phyloP scores from a whole-genome alignment of 495 filamentous ascomycete species.

The Daldinia bambusicola region DNA sequence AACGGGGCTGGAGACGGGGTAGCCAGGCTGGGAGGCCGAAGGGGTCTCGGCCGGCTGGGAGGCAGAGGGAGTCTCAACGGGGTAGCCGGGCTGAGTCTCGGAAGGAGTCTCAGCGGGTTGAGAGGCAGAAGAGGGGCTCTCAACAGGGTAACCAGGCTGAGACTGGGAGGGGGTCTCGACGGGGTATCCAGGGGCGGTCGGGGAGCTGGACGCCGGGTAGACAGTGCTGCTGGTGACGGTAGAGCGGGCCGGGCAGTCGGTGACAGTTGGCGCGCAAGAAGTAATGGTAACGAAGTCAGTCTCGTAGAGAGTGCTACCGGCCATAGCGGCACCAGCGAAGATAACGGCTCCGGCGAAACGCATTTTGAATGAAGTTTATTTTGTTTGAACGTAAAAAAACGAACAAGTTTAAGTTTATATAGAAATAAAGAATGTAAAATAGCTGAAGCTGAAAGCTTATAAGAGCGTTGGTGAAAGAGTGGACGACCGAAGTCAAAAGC shows the following conservation, averaged over 20 bases:
- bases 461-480: conserved; percentile 61
- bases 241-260: conserved; percentile 62
- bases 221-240: conserved; percentile 55
- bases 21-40: conserved; percentile 22
- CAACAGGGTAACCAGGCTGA: background rate
- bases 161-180: background rate
- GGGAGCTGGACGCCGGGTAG: conserved; percentile 53
- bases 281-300: conserved; percentile 68
- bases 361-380: conserved; percentile 61
- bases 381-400: conserved; percentile 53
- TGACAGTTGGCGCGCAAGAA: conserved; percentile 60
- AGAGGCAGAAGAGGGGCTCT: background rate
- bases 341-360: conserved; percentile 61
- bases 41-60: conserved; percentile 45
- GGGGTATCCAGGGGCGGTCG: conserved; percentile 12
- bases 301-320: conserved; percentile 63
- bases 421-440: conserved; percentile 52
- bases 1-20: conserved; percentile 28
- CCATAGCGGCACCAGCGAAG: conserved; percentile 63
- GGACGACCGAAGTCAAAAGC: conserved; percentile 69
- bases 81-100: conserved; percentile 38
- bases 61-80: conserved; percentile 51
- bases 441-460: conserved; percentile 53
- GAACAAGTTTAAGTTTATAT: conserved; percentile 38
- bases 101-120: background rate